Evolutionary conservation across 169 alveolate species (phyloP).

Genomic region (Plasmodium blacklocki): DNA sequence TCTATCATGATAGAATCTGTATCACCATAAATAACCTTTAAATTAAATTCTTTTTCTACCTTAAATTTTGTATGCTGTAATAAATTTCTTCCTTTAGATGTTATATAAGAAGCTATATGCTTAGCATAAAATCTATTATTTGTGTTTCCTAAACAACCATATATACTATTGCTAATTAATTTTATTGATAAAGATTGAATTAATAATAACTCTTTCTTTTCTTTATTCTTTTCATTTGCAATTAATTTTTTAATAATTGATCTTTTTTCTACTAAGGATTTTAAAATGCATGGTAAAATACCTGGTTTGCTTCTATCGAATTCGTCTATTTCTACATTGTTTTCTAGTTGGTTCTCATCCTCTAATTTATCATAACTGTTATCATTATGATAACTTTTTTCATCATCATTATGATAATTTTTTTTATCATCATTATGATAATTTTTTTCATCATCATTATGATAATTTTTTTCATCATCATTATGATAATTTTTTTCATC

Average conservation of each 20-base stretch:
- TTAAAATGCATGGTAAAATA: constrained; percentile 92
- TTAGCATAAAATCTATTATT: constrained; percentile 97
- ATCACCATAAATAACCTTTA: constrained; percentile 99
- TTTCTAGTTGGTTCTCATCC: constrained; percentile 77
- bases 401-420: constrained; percentile 79
- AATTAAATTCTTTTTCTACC: constrained; percentile 92
- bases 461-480: constrained; percentile 15
- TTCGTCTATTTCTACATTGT: constrained; percentile 70
- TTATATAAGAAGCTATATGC: constrained; percentile 98
- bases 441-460: constrained; percentile 12
- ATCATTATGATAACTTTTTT: constrained; percentile 22
- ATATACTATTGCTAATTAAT: constrained; percentile 98
- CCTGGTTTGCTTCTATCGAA: constrained; percentile 82
- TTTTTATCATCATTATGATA: constrained; percentile 74
- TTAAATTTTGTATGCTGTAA: constrained; percentile 92
- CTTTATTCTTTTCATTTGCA: constrained; percentile 87
- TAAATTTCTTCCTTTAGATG: constrained; percentile 90
- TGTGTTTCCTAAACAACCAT: constrained; percentile 99
- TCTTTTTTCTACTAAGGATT: constrained; percentile 88
- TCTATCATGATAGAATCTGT: constrained; percentile 99
- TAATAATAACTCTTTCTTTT: constrained; percentile 89
- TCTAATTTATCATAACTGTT: constrained; percentile 48
- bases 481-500: constrained; percentile 34
- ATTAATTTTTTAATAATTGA: constrained; percentile 79
- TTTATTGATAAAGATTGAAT: constrained; percentile 97